Base-by-base conservation (phyloP, 257 asterid species). In the Solanum sejunctum region DNA sequence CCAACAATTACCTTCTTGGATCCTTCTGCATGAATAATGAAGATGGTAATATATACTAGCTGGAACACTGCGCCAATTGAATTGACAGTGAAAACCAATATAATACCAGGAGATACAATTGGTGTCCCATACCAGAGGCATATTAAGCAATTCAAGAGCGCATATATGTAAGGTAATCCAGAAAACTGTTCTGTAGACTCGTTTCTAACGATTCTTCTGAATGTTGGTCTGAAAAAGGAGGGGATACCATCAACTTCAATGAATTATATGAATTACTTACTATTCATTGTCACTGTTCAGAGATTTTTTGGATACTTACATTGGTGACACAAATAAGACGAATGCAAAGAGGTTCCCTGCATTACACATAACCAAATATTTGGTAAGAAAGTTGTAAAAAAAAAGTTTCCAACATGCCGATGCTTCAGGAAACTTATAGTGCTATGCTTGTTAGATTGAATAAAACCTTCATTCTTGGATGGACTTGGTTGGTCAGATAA, bases 121-220 rank as follows among this genome's bases (percentile, higher is more conserved):
- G 98, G 98, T 88, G 88, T 66, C 52, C 98, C 98, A 80, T 95
- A 95, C 98, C 98, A 95, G 69, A 95, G 94, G 89, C 98, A 95
- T 91, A 94, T 92, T 39, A 92, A 89, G 89, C 98, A 94, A 91
- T 95, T 95, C 86, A 95, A 88, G 81, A 95, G 94, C 56, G 97
- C 87, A 28, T 95, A 95, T 55, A 95, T 89, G 67, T 95, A 95
- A 71, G 98, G 98, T 90, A 91, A 84, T 81, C 98, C 98, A 6
- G 98, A 95, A 82, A 94, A 95, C 67, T 94, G 92, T 83, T 95
- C 98, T 1, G 98, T 95, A n/a, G 98, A 94, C 86, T 86, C 77
- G 93, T 89, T 89, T 84, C 91, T 83, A 71, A 91, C 85, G 80
- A 95, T 95, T 88, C 98, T 90, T 85, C 86, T 87, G 84, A 93